Evolutionary conservation across 495 filamentous ascomycete genomes (phyloP).

Genomic region (Xylaria cubensis): DNA sequence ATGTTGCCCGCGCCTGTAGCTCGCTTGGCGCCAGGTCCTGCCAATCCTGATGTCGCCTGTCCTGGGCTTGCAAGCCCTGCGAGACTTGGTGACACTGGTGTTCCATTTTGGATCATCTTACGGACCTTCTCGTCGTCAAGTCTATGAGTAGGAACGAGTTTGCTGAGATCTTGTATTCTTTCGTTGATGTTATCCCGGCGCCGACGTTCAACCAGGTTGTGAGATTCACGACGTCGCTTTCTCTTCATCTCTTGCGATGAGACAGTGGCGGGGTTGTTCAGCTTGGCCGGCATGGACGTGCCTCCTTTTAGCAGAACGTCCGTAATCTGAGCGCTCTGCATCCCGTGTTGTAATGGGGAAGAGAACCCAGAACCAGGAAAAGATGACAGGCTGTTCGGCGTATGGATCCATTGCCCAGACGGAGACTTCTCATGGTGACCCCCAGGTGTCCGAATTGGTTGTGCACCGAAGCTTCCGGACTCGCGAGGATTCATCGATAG

Average conservation of each 20-base stretch:
- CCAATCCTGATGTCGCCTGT: slow-evolving; percentile 88
- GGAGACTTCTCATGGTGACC: slow-evolving; percentile 80
- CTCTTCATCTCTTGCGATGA: slow-evolving; percentile 91
- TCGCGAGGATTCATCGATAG: slow-evolving; percentile 47
- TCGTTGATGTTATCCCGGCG: slow-evolving; percentile 99
- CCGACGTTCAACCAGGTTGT: slow-evolving; percentile 94
- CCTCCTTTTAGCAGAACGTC: slow-evolving; percentile 61
- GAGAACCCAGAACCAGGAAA: slow-evolving; percentile 83
- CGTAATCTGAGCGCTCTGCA: slow-evolving; percentile 56
- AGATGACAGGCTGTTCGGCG: slow-evolving; percentile 77
- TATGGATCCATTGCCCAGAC: slow-evolving; percentile 79
- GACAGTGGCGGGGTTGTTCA: slow-evolving; percentile 54
- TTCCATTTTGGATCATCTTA: slow-evolving; percentile 91
- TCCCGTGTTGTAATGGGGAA: slow-evolving; percentile 63
- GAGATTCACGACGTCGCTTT: slow-evolving; percentile 86
- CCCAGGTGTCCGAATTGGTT: slow-evolving; percentile 72
- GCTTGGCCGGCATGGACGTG: slow-evolving; percentile 61
- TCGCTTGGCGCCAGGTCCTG: slow-evolving; percentile 81
- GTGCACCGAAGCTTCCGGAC: slow-evolving; percentile 65
- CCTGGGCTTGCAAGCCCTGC: slow-evolving; percentile 63
- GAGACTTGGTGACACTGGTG: slow-evolving; percentile 81
- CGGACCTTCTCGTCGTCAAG: slow-evolving; percentile 97
- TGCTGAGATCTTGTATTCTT: slow-evolving; percentile 93
- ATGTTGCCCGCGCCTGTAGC: slow-evolving; percentile 82
- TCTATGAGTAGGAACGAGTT: slow-evolving; percentile 89